Base-by-base conservation (phyloP, 345 rosid species). In the Murraya koenigii region DNA sequence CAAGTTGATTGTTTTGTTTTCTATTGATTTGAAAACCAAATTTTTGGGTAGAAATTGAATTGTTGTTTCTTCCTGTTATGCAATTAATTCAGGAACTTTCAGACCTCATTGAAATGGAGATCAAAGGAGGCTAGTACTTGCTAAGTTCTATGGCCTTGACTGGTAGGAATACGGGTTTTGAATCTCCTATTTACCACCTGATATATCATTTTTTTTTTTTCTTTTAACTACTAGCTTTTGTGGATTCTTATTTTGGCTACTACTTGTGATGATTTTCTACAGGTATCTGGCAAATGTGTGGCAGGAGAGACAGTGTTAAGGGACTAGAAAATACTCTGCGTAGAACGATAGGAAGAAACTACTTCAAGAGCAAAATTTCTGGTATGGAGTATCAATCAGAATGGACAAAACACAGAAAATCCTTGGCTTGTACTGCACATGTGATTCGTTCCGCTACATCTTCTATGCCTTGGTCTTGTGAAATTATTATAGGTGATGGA, bases 351-450 rank as follows among this genome's bases (percentile, higher is more conserved):
- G 79, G 75, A 71, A 64, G 61, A 58, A 83, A 82, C 49, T 44
- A 36, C 76, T 69, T 73, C 49, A 77, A 61, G 78, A 86, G 71
- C 67, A 74, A 75, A 82, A 68, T 66, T 79, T 81, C 77, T 89
- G 95, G 92, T 80, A 96, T 96, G 98, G 98, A 85, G 89, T 77
- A 83, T 88, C 89, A 89, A 79, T 91, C 91, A 26, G 91, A 87
- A 77, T 86, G 90, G 87, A 80, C 78, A 71, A 81, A 65, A 73
- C 87, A 89, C 73, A 78, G 80, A 80, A 82, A 84, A 71, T 86
- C 97, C 56, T 90, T 89, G 4, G 84, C 80, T 35, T 83, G 82
- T 72, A 82, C 88, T 72, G 78, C 89, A 66, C 86, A 84, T 77
- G 85, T 80, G 77, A 89, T 91, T 82, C 91, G 90, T 84, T 85